Evolutionary conservation across 2,329 filamentous ascomycete species (phyloP), one percentile per base, ranked within the genome.

Genomic region (Fusarium drepaniforme): DNA sequence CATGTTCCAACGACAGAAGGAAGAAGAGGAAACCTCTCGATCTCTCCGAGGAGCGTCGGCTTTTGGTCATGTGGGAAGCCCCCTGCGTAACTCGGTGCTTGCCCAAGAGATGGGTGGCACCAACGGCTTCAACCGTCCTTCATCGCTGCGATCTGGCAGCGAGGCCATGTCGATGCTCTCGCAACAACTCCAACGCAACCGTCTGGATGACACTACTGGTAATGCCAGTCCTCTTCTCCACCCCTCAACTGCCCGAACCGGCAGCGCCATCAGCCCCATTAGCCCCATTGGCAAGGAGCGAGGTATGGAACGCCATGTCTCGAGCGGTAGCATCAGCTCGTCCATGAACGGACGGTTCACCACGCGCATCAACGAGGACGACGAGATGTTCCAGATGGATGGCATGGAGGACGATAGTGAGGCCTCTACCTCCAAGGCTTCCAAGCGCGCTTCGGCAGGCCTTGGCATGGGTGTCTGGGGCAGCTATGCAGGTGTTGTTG

Each of bases 41-140:
- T 82, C 83, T 12, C 81, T 82, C 5, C 79, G 83, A 75, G 78
- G 83, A 75, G 78, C 82, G 66, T 91, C 90, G n/a, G 89, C 86
- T 5, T 92, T 92, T 79, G 91, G 91, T 9, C 91, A 93, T 74
- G 91, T 93, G 40, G 91, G 91, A 23, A 92, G 90, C 72, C 91
- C 91, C 18, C 84, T 93, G 67, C 88, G 91, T 21, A 92, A 91
- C 80, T 92, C 90, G 11, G 88, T 89, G 53, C 85, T 93, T 11
- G 89, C 89, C 42, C 86, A 88, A 53, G 88, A 88, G 61, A 87
- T 89, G 78, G 83, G 84, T 57, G 80, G 81, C 37, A 83, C 84
- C 42, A 83, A 82, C 67, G 84, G 83, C 58, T 82, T 84, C 33
- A 81, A 83, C 66, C 81, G 85, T 13, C 82, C 85, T 23, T 84